Percentiles rank a stretch among this genome's conserved stretches.
Evolutionary conservation across 2,329 filamentous ascomycete genomes (phyloP).

Genomic region (Cryoendolithus antarcticus): DNA sequence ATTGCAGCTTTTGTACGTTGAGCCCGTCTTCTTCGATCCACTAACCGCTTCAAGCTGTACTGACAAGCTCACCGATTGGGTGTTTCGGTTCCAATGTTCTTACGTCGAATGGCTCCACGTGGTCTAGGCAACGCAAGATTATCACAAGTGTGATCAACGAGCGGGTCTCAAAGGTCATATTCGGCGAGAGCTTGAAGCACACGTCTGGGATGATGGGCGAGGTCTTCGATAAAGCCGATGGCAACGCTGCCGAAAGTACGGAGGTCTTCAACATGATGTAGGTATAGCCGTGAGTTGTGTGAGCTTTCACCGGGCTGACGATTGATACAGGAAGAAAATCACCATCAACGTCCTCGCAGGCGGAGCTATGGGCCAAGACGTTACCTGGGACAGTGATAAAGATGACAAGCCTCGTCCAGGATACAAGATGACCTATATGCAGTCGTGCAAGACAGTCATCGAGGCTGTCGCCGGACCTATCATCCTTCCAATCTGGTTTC

Average conservation of each 20-base stretch:
- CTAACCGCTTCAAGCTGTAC: too few species aligned
- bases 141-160: slow-evolving; percentile 23
- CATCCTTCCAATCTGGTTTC: slow-evolving; percentile 16
- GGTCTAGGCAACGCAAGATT: slow-evolving; percentile 21
- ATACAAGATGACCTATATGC: slow-evolving; percentile 21
- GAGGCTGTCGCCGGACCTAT: slow-evolving; percentile 14
- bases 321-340: slow-evolving; percentile 15
- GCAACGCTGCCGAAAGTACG: slow-evolving; percentile 9
- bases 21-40: too few species aligned
- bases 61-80: too few species aligned
- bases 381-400: slow-evolving; percentile 15
- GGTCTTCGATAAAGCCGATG: slow-evolving; percentile 6
- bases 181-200: slow-evolving; percentile 17
- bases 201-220: slow-evolving; percentile 17
- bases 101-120: slow-evolving; percentile 14
- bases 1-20: slow-evolving; percentile 8
- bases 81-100: slow-evolving; percentile 18
- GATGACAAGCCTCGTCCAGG: slow-evolving; percentile 14
- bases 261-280: slow-evolving; percentile 19
- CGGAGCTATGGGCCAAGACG: slow-evolving; percentile 19
- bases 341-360: slow-evolving; percentile 22
- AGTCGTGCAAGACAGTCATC: slow-evolving; percentile 15
- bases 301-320: too few species aligned
- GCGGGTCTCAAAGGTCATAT: slow-evolving; percentile 20
- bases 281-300: too few species aligned